These are phyloP conservation scores for Mortierella sp. DNA, from an alignment of 371 early-diverging fungal genomes.

Conservation along the genomic window DNA sequence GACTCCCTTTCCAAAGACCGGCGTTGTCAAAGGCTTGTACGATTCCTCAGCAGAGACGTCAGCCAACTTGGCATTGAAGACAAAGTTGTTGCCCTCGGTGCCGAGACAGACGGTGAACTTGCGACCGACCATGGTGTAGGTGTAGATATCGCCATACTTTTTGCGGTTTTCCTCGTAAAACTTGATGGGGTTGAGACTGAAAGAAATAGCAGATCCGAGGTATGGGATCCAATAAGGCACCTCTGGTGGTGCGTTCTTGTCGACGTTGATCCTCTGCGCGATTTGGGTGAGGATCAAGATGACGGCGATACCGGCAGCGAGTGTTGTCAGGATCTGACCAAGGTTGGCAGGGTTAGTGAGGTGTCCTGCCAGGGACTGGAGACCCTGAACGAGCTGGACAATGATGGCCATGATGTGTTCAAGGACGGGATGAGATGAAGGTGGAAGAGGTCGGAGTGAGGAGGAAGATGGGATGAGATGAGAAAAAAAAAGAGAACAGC, in stretches of 20 bases:
- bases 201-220: conserved; percentile 88
- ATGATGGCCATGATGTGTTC: conserved; percentile 50
- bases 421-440: conserved; percentile 8
- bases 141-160: conserved; percentile 92
- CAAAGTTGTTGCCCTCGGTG: conserved; percentile 94
- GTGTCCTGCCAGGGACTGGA: conserved; percentile 43
- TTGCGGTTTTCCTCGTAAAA: conserved; percentile 81
- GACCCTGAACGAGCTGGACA: conserved; percentile 53
- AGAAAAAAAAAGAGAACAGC: conserved; percentile 9
- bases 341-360: conserved; percentile 54
- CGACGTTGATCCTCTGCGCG: conserved; percentile 60
- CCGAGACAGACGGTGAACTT: conserved; percentile 91
- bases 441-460: neutral
- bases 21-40: conserved; percentile 92
- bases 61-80: conserved; percentile 93
- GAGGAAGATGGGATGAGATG: conserved; percentile 11
- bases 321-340: conserved; percentile 38
- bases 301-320: conserved; percentile 36
- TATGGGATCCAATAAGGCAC: conserved; percentile 92
- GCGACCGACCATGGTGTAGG: conserved; percentile 93
- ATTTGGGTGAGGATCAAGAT: conserved; percentile 50
- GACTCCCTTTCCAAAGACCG: conserved; percentile 95
- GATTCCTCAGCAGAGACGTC: conserved; percentile 94
- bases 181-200: conserved; percentile 91
- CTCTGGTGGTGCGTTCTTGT: conserved; percentile 82